These are phyloP conservation scores for Lentinus tigrinus DNA, from an alignment of 768 basidiomycete species.

Conservation along the genomic window DNA sequence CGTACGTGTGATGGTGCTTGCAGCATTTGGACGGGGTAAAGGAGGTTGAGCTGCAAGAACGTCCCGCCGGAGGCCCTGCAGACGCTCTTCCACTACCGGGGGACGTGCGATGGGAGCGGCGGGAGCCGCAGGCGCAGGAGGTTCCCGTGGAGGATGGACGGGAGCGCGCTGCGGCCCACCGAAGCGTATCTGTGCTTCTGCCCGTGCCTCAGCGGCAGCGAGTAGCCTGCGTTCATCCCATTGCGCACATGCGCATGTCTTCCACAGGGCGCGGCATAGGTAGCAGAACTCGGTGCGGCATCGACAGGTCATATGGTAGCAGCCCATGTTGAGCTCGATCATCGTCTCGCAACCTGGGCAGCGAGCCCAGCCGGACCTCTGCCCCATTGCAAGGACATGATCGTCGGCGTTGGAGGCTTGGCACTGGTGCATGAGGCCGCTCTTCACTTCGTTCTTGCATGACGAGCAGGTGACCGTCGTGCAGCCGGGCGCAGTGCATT, in stretches of 20 bases:
- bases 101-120: neutral
- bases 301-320: slow-evolving; percentile 41
- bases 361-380: slow-evolving; percentile 33
- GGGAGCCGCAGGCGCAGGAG: neutral
- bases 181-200: neutral
- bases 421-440: slow-evolving; percentile 23
- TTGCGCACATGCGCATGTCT: slow-evolving; percentile 22
- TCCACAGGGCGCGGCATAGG: slow-evolving; percentile 37
- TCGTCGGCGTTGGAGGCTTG: neutral
- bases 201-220: neutral
- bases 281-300: slow-evolving; percentile 42
- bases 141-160: neutral
- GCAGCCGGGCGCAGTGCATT: slow-evolving; percentile 2
- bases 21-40: too few species aligned
- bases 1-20: too few species aligned
- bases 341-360: slow-evolving; percentile 40
- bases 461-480: slow-evolving; percentile 7
- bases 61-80: too few species aligned
- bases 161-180: neutral
- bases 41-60: too few species aligned
- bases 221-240: slow-evolving; percentile 3
- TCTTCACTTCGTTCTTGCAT: slow-evolving; percentile 2
- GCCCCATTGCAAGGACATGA: slow-evolving; percentile 23
- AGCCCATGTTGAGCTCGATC: slow-evolving; percentile 38
- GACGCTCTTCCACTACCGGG: too few species aligned